A percentile compares a stretch with the other conserved stretches of the same genome.
Evolutionary conservation across 768 basidiomycete genomes (phyloP).

Genomic region (Podaxis sp.): DNA sequence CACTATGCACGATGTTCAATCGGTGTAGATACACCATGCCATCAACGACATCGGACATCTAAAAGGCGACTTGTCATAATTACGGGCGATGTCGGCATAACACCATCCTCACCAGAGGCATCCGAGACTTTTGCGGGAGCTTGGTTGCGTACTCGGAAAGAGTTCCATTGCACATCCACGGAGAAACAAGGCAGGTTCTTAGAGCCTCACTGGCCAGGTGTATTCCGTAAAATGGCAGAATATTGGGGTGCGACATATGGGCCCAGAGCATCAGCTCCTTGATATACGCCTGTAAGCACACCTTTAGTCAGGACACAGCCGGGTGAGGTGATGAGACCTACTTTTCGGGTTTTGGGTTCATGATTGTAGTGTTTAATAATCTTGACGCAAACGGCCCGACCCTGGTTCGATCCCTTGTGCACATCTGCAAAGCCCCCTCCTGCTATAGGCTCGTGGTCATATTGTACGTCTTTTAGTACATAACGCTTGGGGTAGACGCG

Average conservation of each 20-base stretch:
- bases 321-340: neutral
- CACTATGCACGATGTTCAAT: neutral
- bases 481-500: neutral
- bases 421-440: neutral
- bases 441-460: neutral
- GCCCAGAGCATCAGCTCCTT: neutral
- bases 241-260: neutral
- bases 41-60: neutral
- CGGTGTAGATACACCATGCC: neutral
- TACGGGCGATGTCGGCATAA: neutral
- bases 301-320: neutral
- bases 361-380: neutral
- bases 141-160: neutral
- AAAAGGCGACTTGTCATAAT: neutral
- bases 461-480: neutral
- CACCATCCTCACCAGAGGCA: neutral
- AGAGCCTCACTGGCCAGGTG: neutral
- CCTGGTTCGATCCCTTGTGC: neutral
- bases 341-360: neutral
- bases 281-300: neutral
- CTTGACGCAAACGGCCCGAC: neutral
- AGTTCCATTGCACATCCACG: neutral
- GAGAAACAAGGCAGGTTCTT: neutral
- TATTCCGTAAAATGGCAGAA: slow-evolving; percentile 46
- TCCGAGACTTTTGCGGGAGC: neutral